Percentiles rank a stretch among this genome's conserved stretches.
phyloP scores from a whole-genome alignment of 2,329 filamentous ascomycete genomes.

The Colletotrichum australisinense region DNA sequence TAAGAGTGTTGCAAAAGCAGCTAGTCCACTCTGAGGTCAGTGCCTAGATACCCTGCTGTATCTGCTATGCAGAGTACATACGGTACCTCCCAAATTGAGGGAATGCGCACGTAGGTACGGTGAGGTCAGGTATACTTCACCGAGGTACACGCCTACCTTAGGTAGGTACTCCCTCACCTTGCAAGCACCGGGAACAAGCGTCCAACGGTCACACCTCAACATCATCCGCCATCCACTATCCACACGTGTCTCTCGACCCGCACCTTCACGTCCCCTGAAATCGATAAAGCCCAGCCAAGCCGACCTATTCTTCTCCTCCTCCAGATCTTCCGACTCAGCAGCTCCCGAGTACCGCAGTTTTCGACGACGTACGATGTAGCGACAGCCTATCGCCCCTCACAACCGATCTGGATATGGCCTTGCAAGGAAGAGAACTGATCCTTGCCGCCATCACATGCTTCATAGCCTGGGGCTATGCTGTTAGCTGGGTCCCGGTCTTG shows the following conservation, averaged over 20 bases:
- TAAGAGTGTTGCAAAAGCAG: neutral
- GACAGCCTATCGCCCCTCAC: conserved; percentile 9
- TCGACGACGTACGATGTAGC: conserved; percentile 30
- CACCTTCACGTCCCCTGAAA: neutral
- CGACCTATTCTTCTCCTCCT: neutral
- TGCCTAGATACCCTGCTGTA: neutral
- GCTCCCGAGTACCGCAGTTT: conserved; percentile 8
- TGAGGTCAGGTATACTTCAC: neutral
- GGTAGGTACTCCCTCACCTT: neutral
- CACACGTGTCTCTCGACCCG: neutral
- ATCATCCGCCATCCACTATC: conserved; percentile 1
- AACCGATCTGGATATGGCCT: conserved; percentile 65
- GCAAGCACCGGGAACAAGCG: neutral
- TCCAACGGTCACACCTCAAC: neutral
- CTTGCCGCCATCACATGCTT: conserved; percentile 77
- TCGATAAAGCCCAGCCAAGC: conserved; percentile 7
- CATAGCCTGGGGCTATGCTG: conserved; percentile 87
- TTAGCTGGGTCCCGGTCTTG: conserved; percentile 84
- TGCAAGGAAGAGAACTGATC: conserved; percentile 79
- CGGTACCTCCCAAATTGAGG: neutral
- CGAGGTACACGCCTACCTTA: neutral
- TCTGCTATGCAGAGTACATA: neutral
- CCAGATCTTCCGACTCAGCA: neutral
- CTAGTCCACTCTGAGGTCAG: neutral
- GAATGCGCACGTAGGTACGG: neutral